phyloP scores from a whole-genome alignment of 1,139 yeast species.

The Magnusiomyces ingens region DNA sequence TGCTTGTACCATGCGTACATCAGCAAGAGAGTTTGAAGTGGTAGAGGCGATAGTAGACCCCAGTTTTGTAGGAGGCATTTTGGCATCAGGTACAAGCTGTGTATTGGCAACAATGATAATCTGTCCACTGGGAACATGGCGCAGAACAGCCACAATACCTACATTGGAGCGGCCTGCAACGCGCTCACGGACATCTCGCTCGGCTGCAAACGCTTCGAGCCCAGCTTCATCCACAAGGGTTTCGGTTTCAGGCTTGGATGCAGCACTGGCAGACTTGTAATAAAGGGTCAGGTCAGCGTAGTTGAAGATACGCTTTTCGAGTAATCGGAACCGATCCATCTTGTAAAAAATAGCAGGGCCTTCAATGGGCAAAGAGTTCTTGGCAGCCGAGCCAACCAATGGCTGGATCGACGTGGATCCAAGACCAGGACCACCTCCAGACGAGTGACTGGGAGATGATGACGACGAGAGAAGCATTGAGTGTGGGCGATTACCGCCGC shows the following conservation, averaged over 20 bases:
- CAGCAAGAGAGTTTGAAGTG: not conserved
- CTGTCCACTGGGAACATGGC: not conserved
- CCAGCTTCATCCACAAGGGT: constrained; percentile 2
- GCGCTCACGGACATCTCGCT: constrained; percentile 4
- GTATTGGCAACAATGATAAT: constrained; percentile 6
- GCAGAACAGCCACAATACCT: constrained; percentile 5
- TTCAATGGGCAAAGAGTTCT: not conserved
- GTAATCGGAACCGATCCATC: not conserved
- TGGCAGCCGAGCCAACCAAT: not conserved
- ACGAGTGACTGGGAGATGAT: not conserved
- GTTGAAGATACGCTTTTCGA: constrained; percentile 8
- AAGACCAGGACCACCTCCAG: constrained; percentile 1
- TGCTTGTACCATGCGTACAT: constrained; percentile 5
- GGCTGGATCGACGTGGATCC: not conserved
- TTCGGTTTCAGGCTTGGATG: constrained; percentile 3
- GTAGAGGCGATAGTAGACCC: not conserved
- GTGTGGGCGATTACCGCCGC: not conserved
- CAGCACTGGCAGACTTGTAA: constrained; percentile 1
- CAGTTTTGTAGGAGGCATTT: not conserved
- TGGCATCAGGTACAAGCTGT: constrained; percentile 4
- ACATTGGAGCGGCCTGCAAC: constrained; percentile 7
- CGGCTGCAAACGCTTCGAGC: constrained; percentile 1
- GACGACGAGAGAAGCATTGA: not conserved
- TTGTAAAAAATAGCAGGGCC: constrained; percentile 2
- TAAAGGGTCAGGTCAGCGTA: constrained; percentile 7